A percentile compares a stretch with the other conserved stretches of the same genome.
Evolutionary conservation across 75 land plant species (phyloP).

Genomic region (Pinus taeda): DNA sequence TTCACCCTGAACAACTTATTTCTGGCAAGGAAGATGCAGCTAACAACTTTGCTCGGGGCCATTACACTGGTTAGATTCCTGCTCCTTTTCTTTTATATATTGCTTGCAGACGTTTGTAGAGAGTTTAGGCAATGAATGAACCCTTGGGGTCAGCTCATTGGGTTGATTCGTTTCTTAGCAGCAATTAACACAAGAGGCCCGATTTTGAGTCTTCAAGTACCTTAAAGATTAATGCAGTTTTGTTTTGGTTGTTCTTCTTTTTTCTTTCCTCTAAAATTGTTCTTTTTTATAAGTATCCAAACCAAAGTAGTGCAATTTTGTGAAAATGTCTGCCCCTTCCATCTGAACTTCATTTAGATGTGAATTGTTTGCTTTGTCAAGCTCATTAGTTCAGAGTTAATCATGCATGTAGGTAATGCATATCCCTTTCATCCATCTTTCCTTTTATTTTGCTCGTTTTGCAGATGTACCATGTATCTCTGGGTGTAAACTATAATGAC

Average conservation of each 20-base stretch:
- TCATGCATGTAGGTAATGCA: not conserved
- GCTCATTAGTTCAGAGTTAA: not conserved
- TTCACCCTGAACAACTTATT: constrained; percentile 61
- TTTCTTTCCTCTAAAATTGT: not conserved
- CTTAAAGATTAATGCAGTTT: no score
- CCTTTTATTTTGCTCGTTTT: not conserved
- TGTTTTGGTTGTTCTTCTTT: not conserved
- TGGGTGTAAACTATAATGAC: not conserved
- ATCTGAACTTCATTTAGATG: not conserved
- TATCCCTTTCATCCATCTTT: not conserved
- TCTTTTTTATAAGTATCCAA: not conserved
- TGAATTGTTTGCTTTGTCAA: not conserved
- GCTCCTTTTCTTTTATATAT: not conserved
- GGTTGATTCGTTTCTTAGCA: not conserved
- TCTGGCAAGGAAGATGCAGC: constrained; percentile 60
- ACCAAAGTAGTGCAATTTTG: not conserved
- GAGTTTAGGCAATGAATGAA: not conserved
- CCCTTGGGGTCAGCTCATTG: not conserved
- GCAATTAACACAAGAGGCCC: not conserved
- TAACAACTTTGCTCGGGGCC: constrained; percentile 37
- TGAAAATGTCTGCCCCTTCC: not conserved
- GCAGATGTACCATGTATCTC: not conserved
- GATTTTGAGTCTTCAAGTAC: not conserved
- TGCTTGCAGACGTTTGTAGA: not conserved
- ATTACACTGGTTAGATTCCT: constrained; percentile 23